phyloP scores from a whole-genome alignment of 306 rosid genomes.

The Vigna reflexopilosa region DNA sequence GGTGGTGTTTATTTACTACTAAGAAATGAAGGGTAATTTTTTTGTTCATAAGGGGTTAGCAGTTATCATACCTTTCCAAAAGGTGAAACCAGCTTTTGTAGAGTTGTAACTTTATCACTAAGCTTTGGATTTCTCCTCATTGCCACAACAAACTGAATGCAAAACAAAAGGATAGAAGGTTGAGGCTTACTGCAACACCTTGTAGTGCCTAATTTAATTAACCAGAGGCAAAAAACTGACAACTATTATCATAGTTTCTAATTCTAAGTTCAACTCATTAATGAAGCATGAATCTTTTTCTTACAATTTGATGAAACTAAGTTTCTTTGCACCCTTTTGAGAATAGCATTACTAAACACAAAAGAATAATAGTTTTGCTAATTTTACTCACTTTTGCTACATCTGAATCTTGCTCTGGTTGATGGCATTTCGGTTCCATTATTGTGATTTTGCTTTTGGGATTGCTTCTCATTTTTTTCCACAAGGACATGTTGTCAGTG shows the following conservation, averaged over 20 bases:
- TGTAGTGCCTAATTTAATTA: too few relatives aligned
- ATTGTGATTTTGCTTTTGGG: conserved; percentile 43
- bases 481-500: conserved; percentile 29
- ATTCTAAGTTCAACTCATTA: neutral
- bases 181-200: too few relatives aligned
- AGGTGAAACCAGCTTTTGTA: conserved; percentile 85
- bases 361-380: neutral
- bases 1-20: neutral
- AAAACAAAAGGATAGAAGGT: too few relatives aligned
- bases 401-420: conserved; percentile 23
- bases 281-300: neutral
- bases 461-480: conserved; percentile 40
- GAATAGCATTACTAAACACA: neutral
- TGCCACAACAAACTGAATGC: conserved; percentile 47
- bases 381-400: conserved; percentile 32
- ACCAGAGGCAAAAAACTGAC: neutral
- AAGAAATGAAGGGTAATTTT: neutral
- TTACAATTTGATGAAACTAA: neutral
- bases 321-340: neutral
- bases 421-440: conserved; percentile 52
- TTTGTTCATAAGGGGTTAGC: neutral
- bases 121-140: conserved; percentile 72
- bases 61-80: conserved; percentile 71
- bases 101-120: conserved; percentile 68
- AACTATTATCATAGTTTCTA: neutral